phyloP scores from a whole-genome alignment of 1,284 basidiomycete genomes.

The Dichomitus squalens region DNA sequence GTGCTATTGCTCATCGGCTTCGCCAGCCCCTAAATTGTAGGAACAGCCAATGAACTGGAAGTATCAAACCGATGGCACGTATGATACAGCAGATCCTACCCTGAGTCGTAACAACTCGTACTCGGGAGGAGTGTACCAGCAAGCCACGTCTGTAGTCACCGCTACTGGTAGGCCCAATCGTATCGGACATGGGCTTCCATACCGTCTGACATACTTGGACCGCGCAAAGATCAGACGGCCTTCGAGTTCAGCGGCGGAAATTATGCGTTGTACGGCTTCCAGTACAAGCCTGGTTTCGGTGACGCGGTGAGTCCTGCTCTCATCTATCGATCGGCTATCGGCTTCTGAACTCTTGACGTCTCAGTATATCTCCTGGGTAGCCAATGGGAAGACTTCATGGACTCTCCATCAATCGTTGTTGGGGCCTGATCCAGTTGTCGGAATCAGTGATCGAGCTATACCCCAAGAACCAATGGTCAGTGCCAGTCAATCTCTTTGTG shows the following conservation, averaged over 20 bases:
- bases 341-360: constrained; percentile 2
- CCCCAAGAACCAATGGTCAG: constrained; percentile 83
- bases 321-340: neutral
- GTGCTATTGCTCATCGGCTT: no score
- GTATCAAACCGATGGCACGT: no score
- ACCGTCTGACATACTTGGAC: neutral
- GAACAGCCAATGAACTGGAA: no score
- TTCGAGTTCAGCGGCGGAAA: constrained; percentile 28
- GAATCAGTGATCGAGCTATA: constrained; percentile 75
- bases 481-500: neutral
- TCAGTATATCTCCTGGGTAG: constrained; percentile 82
- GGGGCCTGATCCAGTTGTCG: constrained; percentile 64
- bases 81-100: no score
- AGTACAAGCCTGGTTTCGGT: constrained; percentile 36
- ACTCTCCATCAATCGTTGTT: constrained; percentile 72
- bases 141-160: constrained; percentile 30
- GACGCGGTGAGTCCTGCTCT: constrained; percentile 25
- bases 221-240: constrained; percentile 27
- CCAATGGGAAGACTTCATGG: constrained; percentile 69
- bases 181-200: no score
- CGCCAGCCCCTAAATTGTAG: no score
- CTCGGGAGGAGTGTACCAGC: no score
- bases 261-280: constrained; percentile 31
- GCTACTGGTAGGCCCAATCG: constrained; percentile 19
- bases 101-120: no score